A percentile compares a stretch with the other conserved stretches of the same genome.
phyloP scores from a whole-genome alignment of 371 early-diverging fungal species.

The Mortierella polycephala region DNA sequence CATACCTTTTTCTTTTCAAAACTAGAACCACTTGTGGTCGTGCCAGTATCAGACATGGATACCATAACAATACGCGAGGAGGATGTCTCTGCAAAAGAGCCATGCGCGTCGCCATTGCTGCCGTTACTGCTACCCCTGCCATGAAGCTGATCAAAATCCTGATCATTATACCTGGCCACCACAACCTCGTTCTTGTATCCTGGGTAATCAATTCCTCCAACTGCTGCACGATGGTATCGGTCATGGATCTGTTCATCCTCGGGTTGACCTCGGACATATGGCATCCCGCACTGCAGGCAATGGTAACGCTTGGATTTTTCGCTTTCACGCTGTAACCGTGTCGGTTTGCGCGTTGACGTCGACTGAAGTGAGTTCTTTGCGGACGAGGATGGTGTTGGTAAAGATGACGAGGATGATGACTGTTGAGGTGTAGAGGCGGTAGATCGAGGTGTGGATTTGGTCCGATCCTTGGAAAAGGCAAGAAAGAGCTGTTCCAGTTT shows the following conservation, averaged over 20 bases:
- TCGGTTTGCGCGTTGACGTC: background rate
- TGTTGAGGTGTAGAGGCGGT: background rate
- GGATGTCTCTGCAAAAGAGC: background rate
- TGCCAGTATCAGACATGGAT: slow-evolving; percentile 32
- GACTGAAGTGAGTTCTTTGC: background rate
- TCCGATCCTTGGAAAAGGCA: slow-evolving; percentile 36
- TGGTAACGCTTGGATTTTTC: slow-evolving; percentile 30
- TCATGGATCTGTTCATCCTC: slow-evolving; percentile 57
- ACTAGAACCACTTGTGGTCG: slow-evolving; percentile 7
- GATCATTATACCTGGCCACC: slow-evolving; percentile 27
- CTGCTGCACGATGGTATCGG: slow-evolving; percentile 46
- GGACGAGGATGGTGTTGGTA: background rate
- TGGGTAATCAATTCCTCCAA: slow-evolving; percentile 57
- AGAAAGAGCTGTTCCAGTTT: slow-evolving; percentile 50
- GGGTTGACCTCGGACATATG: slow-evolving; percentile 48
- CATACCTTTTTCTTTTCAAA: slow-evolving; percentile 48
- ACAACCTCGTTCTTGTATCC: slow-evolving; percentile 56
- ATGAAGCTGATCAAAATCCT: slow-evolving; percentile 1
- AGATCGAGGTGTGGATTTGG: slow-evolving; percentile 12
- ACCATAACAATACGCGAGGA: slow-evolving; percentile 39
- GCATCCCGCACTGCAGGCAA: slow-evolving; percentile 57
- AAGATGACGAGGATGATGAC: slow-evolving; percentile 3
- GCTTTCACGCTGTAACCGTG: slow-evolving; percentile 18
- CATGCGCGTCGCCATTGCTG: background rate
- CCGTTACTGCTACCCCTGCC: background rate